A percentile compares a stretch with the other conserved stretches of the same genome.
These are phyloP conservation scores for Cladosporium sp. DNA, from an alignment of 2,329 filamentous ascomycete genomes.

Conservation along the genomic window DNA sequence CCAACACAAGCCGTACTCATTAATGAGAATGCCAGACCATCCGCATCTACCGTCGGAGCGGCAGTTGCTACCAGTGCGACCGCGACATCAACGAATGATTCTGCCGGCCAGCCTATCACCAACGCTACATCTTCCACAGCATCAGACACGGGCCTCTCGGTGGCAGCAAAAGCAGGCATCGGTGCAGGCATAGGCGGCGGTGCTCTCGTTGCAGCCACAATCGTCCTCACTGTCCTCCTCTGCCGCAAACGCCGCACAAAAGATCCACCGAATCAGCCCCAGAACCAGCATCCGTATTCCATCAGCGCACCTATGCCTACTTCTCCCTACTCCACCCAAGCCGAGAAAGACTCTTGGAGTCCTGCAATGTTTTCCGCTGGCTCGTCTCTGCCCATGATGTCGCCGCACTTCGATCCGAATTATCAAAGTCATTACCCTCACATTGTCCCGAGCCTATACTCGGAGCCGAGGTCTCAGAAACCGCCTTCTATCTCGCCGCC, in stretches of 20 bases:
- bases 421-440: constrained; percentile 15
- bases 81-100: background rate
- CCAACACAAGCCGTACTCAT: constrained; percentile 26
- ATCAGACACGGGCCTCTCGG: constrained; percentile 21
- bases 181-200: constrained; percentile 26
- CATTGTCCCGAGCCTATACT: constrained; percentile 9
- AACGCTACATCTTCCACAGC: background rate
- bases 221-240: constrained; percentile 22
- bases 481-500: constrained; percentile 1
- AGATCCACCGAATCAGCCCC: constrained; percentile 4
- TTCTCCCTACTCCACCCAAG: constrained; percentile 18
- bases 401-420: constrained; percentile 15
- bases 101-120: background rate
- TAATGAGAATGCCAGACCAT: constrained; percentile 22
- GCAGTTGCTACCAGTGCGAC: constrained; percentile 14
- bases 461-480: constrained; percentile 1
- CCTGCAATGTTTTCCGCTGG: background rate
- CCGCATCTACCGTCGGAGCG: constrained; percentile 23
- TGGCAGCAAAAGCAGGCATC: constrained; percentile 29
- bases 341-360: constrained; percentile 3
- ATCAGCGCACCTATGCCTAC: constrained; percentile 21
- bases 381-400: constrained; percentile 15
- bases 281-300: constrained; percentile 5
- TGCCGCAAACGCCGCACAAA: constrained; percentile 21
- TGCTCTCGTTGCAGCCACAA: constrained; percentile 23